Evolutionary conservation across 2,329 filamentous ascomycete species (phyloP).

Genomic region (Hypoxylon sp.): DNA sequence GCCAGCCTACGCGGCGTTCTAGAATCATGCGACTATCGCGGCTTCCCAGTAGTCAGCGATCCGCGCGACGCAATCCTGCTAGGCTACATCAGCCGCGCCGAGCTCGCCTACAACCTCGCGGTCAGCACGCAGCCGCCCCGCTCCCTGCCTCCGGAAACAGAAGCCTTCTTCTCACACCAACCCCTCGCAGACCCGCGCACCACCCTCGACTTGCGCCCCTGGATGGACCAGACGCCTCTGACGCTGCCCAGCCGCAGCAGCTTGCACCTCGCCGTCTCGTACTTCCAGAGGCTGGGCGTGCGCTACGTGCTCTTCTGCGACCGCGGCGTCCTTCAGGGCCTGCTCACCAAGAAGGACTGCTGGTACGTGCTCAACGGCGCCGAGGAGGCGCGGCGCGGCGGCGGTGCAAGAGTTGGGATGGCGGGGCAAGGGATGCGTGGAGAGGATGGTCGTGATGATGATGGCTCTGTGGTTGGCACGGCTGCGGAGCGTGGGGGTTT

Average conservation of each 20-base stretch:
- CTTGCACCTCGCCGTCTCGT: slow-evolving; percentile 87
- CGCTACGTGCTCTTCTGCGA: slow-evolving; percentile 92
- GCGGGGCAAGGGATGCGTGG: slow-evolving; percentile 59
- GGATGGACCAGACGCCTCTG: slow-evolving; percentile 99
- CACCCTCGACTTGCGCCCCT: slow-evolving; percentile 90
- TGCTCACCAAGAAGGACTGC: slow-evolving; percentile 97
- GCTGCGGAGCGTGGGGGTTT: slow-evolving; percentile 44
- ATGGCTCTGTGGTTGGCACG: slow-evolving; percentile 6
- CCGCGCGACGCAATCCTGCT: slow-evolving; percentile 83
- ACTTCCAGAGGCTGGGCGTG: slow-evolving; percentile 95
- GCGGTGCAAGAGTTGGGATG: slow-evolving; percentile 3
- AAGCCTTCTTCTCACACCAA: slow-evolving; percentile 88
- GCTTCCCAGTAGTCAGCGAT: slow-evolving; percentile 91
- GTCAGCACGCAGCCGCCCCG: slow-evolving; percentile 70
- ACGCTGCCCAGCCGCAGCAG: slow-evolving; percentile 83
- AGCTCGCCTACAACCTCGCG: slow-evolving; percentile 85
- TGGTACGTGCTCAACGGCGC: slow-evolving; percentile 92
- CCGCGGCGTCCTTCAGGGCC: slow-evolving; percentile 82
- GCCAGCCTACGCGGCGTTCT: slow-evolving; percentile 80
- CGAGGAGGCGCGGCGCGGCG: slow-evolving; percentile 69
- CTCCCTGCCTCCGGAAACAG: slow-evolving; percentile 77
- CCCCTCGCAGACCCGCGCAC: slow-evolving; percentile 82
- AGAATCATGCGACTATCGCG: slow-evolving; percentile 82
- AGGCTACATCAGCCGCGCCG: slow-evolving; percentile 93
- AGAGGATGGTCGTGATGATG: slow-evolving; percentile 48